Percentiles rank a stretch among this genome's conserved stretches.
These are phyloP conservation scores for Saccharomyces pastorianus DNA, from an alignment of 1,139 yeast genomes.

Conservation along the genomic window DNA sequence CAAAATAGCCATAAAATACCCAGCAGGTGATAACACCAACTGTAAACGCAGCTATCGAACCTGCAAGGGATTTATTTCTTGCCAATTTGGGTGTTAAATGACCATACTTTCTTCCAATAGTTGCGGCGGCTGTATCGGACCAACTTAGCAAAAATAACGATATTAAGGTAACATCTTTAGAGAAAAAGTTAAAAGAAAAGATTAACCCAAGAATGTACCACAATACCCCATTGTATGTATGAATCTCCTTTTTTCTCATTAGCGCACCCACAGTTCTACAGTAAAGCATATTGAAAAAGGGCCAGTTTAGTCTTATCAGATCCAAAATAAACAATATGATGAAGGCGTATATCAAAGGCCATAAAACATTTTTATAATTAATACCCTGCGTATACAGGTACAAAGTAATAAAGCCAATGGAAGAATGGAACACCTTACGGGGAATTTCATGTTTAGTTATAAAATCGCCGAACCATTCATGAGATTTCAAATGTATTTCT, in stretches of 20 bases:
- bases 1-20: conserved; percentile 60
- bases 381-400: conserved; percentile 61
- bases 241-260: conserved; percentile 73
- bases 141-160: conserved; percentile 78
- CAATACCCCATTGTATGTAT: conserved; percentile 69
- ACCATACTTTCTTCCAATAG: conserved; percentile 80
- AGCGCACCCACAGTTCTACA: conserved; percentile 64
- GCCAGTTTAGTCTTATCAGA: conserved; percentile 53
- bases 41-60: conserved; percentile 73
- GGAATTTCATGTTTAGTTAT: conserved; percentile 79
- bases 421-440: conserved; percentile 76
- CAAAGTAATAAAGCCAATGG: conserved; percentile 75
- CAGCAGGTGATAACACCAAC: conserved; percentile 64
- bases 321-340: conserved; percentile 56
- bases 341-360: conserved; percentile 50
- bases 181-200: conserved; percentile 57
- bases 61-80: conserved; percentile 75
- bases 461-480: conserved; percentile 42
- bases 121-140: conserved; percentile 97
- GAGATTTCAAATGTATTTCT: conserved; percentile 29
- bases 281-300: conserved; percentile 53
- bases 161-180: conserved; percentile 75
- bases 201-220: conserved; percentile 78
- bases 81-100: conserved; percentile 72
- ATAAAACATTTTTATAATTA: conserved; percentile 47